Conservation (phyloP, 2,329 filamentous ascomycete genomes). For the Penicillium corylophilum region DNA sequence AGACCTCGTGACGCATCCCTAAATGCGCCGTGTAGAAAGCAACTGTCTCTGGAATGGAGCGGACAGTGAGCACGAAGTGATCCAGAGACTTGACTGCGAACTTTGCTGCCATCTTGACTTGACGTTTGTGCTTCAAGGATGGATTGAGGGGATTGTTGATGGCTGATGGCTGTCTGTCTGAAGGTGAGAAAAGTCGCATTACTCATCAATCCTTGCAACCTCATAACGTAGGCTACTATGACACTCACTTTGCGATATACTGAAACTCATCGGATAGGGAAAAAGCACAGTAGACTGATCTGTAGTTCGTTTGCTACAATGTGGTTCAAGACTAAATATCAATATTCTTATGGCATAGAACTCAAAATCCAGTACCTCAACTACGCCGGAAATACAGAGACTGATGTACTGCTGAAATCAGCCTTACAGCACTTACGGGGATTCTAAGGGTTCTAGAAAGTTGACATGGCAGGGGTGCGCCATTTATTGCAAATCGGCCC, state of each 20-base stretch:
- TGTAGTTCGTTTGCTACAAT: too few species aligned
- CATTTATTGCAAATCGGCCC: neutral
- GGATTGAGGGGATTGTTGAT: neutral
- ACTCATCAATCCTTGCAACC: neutral
- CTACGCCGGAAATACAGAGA: too few species aligned
- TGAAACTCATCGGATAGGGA: neutral
- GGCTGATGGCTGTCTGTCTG: neutral
- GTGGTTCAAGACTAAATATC: too few species aligned
- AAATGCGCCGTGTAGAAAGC: conserved; percentile 57
- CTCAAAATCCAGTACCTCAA: too few species aligned
- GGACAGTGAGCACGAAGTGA: conserved; percentile 61
- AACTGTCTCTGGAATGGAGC: conserved; percentile 50
- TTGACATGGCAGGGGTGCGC: neutral
- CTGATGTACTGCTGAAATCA: too few species aligned
- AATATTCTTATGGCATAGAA: too few species aligned
- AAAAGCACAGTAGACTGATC: too few species aligned
- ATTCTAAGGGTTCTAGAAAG: too few species aligned
- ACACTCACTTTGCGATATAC: neutral
- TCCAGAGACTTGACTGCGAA: conserved; percentile 51
- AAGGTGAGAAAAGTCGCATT: neutral
- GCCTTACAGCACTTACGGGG: too few species aligned
- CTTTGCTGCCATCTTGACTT: conserved; percentile 13
- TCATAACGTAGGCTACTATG: neutral
- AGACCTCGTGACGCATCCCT: conserved; percentile 58
- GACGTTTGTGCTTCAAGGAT: neutral